These are phyloP conservation scores for Akanthomyces uredinophilus DNA, from an alignment of 2,329 filamentous ascomycete genomes.

Conservation along the genomic window DNA sequence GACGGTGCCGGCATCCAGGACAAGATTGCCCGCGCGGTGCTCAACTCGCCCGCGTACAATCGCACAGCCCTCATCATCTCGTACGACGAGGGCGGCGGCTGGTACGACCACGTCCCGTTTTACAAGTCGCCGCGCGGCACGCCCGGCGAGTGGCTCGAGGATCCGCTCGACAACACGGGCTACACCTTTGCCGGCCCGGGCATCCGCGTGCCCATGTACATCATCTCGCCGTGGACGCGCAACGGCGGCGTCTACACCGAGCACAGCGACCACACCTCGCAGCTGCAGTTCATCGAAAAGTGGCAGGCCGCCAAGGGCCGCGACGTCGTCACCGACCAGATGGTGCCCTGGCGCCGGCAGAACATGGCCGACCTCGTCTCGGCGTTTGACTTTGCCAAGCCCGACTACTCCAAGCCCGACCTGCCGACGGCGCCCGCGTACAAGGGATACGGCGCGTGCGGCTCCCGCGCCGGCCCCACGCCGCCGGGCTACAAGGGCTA, in stretches of 20 bases:
- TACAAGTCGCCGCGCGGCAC: constrained; percentile 41
- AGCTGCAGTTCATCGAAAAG: constrained; percentile 49
- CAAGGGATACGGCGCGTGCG: constrained; percentile 36
- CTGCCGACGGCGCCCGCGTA: constrained; percentile 42
- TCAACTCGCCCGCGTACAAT: constrained; percentile 42
- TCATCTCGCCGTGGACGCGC: constrained; percentile 52
- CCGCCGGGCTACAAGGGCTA: constrained; percentile 30
- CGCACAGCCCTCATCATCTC: constrained; percentile 44
- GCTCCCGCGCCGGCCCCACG: constrained; percentile 40
- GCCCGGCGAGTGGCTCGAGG: constrained; percentile 46
- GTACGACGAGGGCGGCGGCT: constrained; percentile 46
- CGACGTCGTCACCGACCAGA: constrained; percentile 30
- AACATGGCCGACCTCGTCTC: constrained; percentile 32
- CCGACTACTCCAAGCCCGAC: constrained; percentile 38
- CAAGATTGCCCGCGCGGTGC: constrained; percentile 46
- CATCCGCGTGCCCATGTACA: constrained; percentile 49
- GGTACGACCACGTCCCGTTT: constrained; percentile 50
- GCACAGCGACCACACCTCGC: constrained; percentile 49
- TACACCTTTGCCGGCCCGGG: constrained; percentile 28
- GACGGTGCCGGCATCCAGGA: constrained; percentile 52
- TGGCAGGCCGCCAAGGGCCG: constrained; percentile 36
- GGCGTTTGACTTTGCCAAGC: constrained; percentile 42
- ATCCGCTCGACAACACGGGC: constrained; percentile 35
- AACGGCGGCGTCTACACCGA: constrained; percentile 50
- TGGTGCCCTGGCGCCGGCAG: constrained; percentile 27